Evolutionary conservation across 1,139 yeast genomes (phyloP), one percentile per base, ranked within the genome.

Genomic region (Diutina sp.): DNA sequence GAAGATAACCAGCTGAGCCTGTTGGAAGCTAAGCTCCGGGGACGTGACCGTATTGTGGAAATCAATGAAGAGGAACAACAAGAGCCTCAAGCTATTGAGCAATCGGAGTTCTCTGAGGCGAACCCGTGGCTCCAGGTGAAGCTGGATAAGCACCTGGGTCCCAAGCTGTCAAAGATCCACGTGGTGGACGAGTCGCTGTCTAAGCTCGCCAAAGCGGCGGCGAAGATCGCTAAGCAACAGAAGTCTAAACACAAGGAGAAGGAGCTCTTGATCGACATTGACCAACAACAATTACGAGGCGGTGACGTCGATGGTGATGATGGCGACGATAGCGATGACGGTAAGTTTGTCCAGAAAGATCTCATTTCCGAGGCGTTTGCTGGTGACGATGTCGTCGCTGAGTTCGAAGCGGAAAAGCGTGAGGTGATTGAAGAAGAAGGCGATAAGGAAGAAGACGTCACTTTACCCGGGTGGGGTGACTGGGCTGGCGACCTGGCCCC

Each of bases 381-480:
- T 2, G 98, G 98, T 29, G 99, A 93, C 70, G 95, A 93, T 66
- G 86, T 83, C n/a, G 86, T 85, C 25, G 78, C 79, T 21, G 96
- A 90, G 62, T 90, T 90, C 66, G 80, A 79, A 59, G 83, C 78
- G 28, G 96, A 88, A 63, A 93, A 93, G 72, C 74, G 75, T 58
- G 77, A 80, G 61, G 80, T 80, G n/a, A 75, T 79, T 6, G 79
- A 73, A 56, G 93, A 87, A 55, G 98, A 93, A 69, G 98, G 83
- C 59, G 97, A 93, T 68, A 79, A 89, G 67, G 90, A 85, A 64
- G 85, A 86, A 60, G 97, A 91, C 67, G 72, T 85, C 56, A 86
- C 96, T 0, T 71, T 91, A 56, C 98, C 98, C 3, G 99, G 99
- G 2, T 93, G 99, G 98, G 93, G 93, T 55, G 87, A 80, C 58